These are phyloP conservation scores for Moniliophthora roreri DNA, from an alignment of 1,284 basidiomycete genomes.

Conservation along the genomic window DNA sequence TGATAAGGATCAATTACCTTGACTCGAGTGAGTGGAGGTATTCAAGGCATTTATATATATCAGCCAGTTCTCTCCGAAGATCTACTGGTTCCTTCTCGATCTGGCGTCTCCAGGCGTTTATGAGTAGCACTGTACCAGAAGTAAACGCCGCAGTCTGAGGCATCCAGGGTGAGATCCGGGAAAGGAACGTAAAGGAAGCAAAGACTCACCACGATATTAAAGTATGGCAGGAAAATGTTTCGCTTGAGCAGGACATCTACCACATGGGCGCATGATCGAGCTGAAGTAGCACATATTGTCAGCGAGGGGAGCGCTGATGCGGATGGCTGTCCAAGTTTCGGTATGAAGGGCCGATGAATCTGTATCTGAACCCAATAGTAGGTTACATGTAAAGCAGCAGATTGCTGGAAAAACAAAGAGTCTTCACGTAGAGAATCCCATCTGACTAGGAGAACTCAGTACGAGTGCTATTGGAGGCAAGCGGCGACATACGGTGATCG, in stretches of 20 bases:
- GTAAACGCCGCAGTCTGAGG: not conserved
- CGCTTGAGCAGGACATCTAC: slow-evolving; percentile 28
- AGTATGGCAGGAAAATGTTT: not conserved
- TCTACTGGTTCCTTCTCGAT: not conserved
- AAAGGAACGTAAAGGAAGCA: not conserved
- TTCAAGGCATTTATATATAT: not conserved
- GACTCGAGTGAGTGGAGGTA: not conserved
- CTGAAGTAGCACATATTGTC: slow-evolving; percentile 26
- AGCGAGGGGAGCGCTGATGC: slow-evolving; percentile 33
- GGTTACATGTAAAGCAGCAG: slow-evolving; percentile 52
- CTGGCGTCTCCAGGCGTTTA: slow-evolving; percentile 56
- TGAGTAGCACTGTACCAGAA: slow-evolving; percentile 37
- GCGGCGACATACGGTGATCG: slow-evolving; percentile 36
- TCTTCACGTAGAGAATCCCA: slow-evolving; percentile 63
- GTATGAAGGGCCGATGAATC: slow-evolving; percentile 57
- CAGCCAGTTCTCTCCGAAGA: not conserved
- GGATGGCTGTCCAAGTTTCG: slow-evolving; percentile 22
- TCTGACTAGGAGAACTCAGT: slow-evolving; percentile 36
- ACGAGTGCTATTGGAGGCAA: not conserved
- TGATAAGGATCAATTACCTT: slow-evolving; percentile 18
- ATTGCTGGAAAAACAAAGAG: slow-evolving; percentile 56
- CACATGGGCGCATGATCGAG: slow-evolving; percentile 52
- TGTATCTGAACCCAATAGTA: slow-evolving; percentile 66
- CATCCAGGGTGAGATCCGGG: no score
- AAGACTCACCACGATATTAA: not conserved